Evolutionary conservation across 2,329 filamentous ascomycete species (phyloP), one percentile per base, ranked within the genome.

Genomic region (Aspergillus terreus): DNA sequence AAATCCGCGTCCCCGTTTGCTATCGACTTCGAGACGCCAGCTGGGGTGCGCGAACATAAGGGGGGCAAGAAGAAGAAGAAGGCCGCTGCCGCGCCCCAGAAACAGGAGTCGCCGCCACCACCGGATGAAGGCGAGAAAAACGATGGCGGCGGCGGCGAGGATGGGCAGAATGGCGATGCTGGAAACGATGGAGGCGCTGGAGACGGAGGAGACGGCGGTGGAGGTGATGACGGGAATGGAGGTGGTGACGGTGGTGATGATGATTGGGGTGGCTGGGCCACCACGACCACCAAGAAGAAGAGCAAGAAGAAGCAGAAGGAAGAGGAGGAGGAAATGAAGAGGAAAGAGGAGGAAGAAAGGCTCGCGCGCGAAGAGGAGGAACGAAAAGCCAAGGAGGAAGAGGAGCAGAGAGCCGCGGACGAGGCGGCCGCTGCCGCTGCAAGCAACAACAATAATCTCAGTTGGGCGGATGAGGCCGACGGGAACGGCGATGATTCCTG

Each of bases 401-500:
- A 66, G 42, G 62, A 66, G 41, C 52, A 54, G 38, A 64, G 62
- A 46, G 63, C 62, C 1, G 67, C 64, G 21, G 65, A 67, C 41
- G 54, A 51, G 33, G 56, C 59, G 10, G 65, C 65, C 44, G 63
- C 64, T 40, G 65, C 65, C 43, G 63, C 64, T 43, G 35, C 35
- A 38, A 67, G 60, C 54, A 60, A 51, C 19, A 60, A 62, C 21
- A 60, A 63, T 30, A 63, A 64, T 48, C 67, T 78, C 42, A 75
- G 69, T 60, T 78, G 76, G 75, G 74, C 74, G 46, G 73, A 77
- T 49, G 71, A 74, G 33, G 57, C 58, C 4, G 71, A 68, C 27
- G 69, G 69, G 12, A 72, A 74, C 50, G 69, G 68, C 4, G 79
- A 80, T 23, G 81, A 81, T 59, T 73, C 74, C 2, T 85, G 79